Evolutionary conservation across 257 asterid genomes (phyloP).

Genomic region (Knoxia roxburghii): DNA sequence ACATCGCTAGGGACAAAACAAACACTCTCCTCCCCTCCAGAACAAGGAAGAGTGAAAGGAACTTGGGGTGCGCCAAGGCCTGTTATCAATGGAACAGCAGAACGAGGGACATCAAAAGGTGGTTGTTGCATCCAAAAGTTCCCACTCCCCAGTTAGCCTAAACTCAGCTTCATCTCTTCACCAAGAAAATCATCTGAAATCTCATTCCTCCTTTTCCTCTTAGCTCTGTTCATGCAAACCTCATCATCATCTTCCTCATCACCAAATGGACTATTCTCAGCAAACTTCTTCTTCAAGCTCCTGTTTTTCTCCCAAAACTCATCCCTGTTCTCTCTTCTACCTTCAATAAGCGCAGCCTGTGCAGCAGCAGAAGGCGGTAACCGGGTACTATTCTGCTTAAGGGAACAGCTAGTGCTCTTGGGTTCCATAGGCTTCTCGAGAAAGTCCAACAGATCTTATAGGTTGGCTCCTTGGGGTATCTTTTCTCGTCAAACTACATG

Average conservation of each 20-base stretch:
- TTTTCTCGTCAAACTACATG: slow-evolving; percentile 59
- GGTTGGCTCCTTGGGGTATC: slow-evolving; percentile 55
- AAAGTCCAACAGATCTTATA: slow-evolving; percentile 65
- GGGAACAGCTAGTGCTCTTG: slow-evolving; percentile 39
- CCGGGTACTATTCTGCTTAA: too few species aligned
- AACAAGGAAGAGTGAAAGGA: slow-evolving; percentile 56
- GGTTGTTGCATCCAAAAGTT: slow-evolving; percentile 63
- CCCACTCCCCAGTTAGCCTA: slow-evolving; percentile 42
- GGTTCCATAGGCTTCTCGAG: slow-evolving; percentile 64
- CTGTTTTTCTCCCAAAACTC: slow-evolving; percentile 50
- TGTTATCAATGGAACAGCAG: too few species aligned
- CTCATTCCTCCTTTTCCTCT: slow-evolving; percentile 56
- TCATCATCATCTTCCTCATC: slow-evolving; percentile 67
- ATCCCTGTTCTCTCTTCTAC: slow-evolving; percentile 41
- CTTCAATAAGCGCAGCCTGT: slow-evolving; percentile 26
- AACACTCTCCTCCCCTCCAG: slow-evolving; percentile 55
- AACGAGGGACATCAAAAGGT: slow-evolving; percentile 25
- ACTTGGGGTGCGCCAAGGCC: slow-evolving; percentile 40
- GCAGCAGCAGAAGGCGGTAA: slow-evolving; percentile 57
- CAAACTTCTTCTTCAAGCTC: slow-evolving; percentile 64
- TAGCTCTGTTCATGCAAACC: slow-evolving; percentile 36
- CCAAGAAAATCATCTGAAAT: slow-evolving; percentile 25
- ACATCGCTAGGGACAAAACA: too few species aligned
- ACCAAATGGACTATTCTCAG: slow-evolving; percentile 46
- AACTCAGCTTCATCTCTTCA: slow-evolving; percentile 36